These are phyloP conservation scores for Citrullus amarus DNA, from an alignment of 306 rosid species.

Conservation along the genomic window DNA sequence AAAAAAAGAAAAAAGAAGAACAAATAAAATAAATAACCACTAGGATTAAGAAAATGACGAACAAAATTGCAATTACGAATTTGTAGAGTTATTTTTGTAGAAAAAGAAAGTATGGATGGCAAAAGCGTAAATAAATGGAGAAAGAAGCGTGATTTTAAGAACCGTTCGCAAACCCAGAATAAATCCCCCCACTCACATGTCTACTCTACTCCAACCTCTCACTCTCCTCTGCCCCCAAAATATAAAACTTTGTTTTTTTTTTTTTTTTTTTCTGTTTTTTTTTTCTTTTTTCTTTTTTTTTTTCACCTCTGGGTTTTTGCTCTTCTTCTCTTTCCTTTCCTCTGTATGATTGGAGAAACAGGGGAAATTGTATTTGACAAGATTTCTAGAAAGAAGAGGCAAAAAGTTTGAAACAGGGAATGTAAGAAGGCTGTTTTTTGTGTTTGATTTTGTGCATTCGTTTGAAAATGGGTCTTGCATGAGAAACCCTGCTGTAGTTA, in stretches of 20 bases:
- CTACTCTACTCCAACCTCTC: conserved; percentile 8
- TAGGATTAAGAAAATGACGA: no score
- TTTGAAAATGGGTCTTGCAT: conserved; percentile 27
- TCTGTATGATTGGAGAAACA: conserved; percentile 25
- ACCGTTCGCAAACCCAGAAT: conserved; percentile 3
- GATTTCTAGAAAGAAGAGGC: conserved; percentile 10
- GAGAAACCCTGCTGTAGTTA: conserved; percentile 22
- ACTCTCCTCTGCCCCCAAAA: conserved; percentile 12
- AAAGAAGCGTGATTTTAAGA: background rate
- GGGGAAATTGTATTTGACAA: conserved; percentile 23
- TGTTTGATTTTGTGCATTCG: background rate
- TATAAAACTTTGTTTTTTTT: background rate
- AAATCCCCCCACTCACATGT: conserved; percentile 10
- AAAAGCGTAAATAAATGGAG: background rate
- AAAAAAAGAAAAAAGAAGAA: no score
- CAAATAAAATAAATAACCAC: no score
- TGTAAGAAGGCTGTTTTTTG: conserved; percentile 18
- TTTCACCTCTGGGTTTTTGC: background rate
- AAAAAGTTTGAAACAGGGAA: conserved; percentile 15
- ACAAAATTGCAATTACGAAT: background rate
- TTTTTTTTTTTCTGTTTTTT: background rate
- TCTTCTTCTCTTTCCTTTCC: background rate
- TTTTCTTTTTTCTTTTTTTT: background rate
- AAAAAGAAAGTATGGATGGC: background rate
- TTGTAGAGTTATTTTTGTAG: background rate